Evolutionary conservation across 208 protist species (phyloP), one percentile per base, ranked within the genome.

Genomic region (Leishmania tropica): DNA sequence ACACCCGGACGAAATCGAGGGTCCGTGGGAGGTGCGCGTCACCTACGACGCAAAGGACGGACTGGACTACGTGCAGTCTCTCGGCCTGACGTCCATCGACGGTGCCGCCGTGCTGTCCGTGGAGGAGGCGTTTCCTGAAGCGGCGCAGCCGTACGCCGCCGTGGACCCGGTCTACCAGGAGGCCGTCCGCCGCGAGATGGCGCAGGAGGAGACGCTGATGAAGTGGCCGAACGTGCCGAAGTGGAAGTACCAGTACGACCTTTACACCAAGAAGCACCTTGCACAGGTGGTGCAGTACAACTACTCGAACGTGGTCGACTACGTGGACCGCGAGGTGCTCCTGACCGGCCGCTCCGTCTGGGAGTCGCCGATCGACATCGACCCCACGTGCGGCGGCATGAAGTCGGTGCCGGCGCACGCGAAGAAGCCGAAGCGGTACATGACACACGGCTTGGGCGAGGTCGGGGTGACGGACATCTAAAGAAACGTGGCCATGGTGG

Each of bases 221-320:
- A 81, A 96, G 83, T 98, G 94, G 94, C 95, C 95, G 42, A 83
- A 97, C 80, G 93, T 96, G 40, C 94, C 95, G 31, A 67, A 81
- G 81, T 98, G 95, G 95, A 98, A 97, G 88, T 90, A 95, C 73
- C 83, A 95, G 68, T 98, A 97, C 83, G 87, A 93, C 81, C 71
- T 86, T 7, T 96, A 91, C 87, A 96, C 88, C 13, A 85, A 85
- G 68, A 95, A 95, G 79, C 83, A 90, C 81, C 42, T 97, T 15
- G 83, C 87, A 0, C 88, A 98, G 51, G 92, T 98, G 80, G 91
- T 97, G 82, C 89, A 89, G 85, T 94, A 96, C 85, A 98, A 98
- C 85, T 98, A 98, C 85, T 94, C 85, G 37, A 98, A 98, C 84
- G 94, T 97, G 72, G 94, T 97, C 3, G 95, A 98, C 85, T 98